These are phyloP conservation scores for Ustilago vetiveriae DNA, from an alignment of 1,284 basidiomycete genomes.

Conservation along the genomic window DNA sequence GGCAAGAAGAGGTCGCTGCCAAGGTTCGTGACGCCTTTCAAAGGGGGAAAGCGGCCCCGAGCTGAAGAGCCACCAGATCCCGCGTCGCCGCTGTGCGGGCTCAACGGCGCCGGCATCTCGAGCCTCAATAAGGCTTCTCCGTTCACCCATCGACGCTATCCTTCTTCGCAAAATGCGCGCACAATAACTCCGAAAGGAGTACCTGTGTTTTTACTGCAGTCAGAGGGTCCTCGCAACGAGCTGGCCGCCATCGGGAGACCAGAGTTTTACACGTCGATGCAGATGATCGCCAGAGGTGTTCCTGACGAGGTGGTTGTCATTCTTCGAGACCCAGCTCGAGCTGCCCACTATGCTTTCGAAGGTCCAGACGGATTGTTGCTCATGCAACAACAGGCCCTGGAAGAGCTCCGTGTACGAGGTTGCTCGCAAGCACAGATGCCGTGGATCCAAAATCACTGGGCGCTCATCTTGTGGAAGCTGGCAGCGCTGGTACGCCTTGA, in stretches of 20 bases:
- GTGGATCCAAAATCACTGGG: constrained; percentile 94
- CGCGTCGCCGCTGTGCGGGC: constrained; percentile 18
- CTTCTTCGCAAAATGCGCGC: neutral
- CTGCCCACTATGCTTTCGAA: constrained; percentile 52
- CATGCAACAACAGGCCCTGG: constrained; percentile 38
- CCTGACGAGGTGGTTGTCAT: constrained; percentile 55
- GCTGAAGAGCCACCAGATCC: constrained; percentile 13
- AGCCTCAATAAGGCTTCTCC: neutral
- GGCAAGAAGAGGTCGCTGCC: constrained; percentile 28
- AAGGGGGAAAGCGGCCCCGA: constrained; percentile 39
- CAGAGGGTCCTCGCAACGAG: constrained; percentile 5
- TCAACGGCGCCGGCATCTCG: constrained; percentile 1
- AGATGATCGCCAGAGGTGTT: constrained; percentile 45
- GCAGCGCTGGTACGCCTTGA: constrained; percentile 81
- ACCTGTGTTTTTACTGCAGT: constrained; percentile 25
- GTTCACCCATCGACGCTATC: constrained; percentile 10
- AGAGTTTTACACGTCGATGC: constrained; percentile 23
- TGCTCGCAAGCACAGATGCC: constrained; percentile 73
- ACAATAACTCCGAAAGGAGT: neutral
- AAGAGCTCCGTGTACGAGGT: constrained; percentile 38
- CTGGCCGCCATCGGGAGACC: constrained; percentile 41
- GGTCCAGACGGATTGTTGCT: constrained; percentile 19
- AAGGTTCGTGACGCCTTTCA: constrained; percentile 55
- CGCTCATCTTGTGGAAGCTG: constrained; percentile 90
- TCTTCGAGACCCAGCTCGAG: constrained; percentile 37